Evolutionary conservation across 768 basidiomycete genomes (phyloP).

Genomic region (Sarcomyxa edulis): DNA sequence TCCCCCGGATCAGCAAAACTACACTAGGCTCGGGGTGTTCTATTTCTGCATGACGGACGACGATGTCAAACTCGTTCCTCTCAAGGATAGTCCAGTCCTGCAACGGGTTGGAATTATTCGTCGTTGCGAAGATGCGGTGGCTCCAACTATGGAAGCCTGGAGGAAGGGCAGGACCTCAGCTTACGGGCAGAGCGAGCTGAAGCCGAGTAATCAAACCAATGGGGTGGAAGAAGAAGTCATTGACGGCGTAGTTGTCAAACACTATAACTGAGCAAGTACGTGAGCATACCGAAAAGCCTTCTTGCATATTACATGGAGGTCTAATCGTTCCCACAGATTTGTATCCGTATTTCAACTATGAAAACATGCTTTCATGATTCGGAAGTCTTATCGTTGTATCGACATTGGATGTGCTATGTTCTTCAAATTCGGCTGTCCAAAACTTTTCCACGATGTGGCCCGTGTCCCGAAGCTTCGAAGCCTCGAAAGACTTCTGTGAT

Average conservation of each 20-base stretch:
- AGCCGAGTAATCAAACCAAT: slow-evolving; percentile 29
- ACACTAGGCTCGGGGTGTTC: slow-evolving; percentile 50
- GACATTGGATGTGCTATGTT: too few species aligned
- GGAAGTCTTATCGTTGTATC: too few species aligned
- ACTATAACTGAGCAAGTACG: slow-evolving; percentile 49
- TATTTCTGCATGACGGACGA: slow-evolving; percentile 55
- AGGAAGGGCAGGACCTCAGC: slow-evolving; percentile 43
- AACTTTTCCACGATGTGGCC: too few species aligned
- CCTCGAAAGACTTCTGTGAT: too few species aligned
- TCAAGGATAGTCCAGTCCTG: slow-evolving; percentile 42
- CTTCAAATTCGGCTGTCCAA: too few species aligned
- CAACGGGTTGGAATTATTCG: slow-evolving; percentile 35
- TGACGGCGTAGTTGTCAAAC: slow-evolving; percentile 49
- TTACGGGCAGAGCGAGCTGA: slow-evolving; percentile 45
- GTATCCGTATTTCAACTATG: too few species aligned
- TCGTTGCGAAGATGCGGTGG: slow-evolving; percentile 29
- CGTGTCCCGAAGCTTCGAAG: too few species aligned
- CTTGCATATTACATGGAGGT: too few species aligned
- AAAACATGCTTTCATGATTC: too few species aligned
- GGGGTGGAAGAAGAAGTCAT: slow-evolving; percentile 52
- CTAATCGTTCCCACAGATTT: too few species aligned
- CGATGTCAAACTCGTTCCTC: slow-evolving; percentile 37
- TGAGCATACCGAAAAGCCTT: too few species aligned
- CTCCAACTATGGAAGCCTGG: slow-evolving; percentile 50
- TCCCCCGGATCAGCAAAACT: slow-evolving; percentile 44